A percentile compares a stretch with the other conserved stretches of the same genome.
These are phyloP conservation scores for Mortierella hygrophila DNA, from an alignment of 192 early-diverging fungal species.

Conservation along the genomic window DNA sequence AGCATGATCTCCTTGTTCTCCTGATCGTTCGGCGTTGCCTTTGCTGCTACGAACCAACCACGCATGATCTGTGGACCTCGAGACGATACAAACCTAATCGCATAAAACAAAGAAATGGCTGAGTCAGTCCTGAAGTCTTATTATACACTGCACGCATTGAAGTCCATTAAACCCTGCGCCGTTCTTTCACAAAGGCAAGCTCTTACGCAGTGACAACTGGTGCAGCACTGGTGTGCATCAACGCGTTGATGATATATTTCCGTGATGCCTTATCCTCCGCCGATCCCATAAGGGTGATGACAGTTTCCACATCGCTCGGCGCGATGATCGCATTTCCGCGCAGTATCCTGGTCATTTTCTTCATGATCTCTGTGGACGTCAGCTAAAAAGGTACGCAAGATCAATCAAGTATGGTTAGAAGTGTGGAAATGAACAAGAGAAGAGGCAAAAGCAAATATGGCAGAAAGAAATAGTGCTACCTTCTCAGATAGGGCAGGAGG, in stretches of 20 bases:
- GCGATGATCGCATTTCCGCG: constrained; percentile 23
- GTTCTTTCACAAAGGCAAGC: background rate
- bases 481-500: background rate
- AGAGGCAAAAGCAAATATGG: background rate
- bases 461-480: background rate
- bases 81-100: constrained; percentile 20
- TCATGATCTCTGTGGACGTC: background rate
- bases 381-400: background rate
- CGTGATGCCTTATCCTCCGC: constrained; percentile 10
- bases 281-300: constrained; percentile 16
- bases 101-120: background rate
- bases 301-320: constrained; percentile 5
- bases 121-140: background rate
- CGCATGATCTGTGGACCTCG: constrained; percentile 18
- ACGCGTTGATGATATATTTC: constrained; percentile 28
- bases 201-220: constrained; percentile 20
- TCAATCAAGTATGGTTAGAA: background rate
- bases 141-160: too few species aligned
- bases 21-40: background rate
- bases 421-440: background rate
- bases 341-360: constrained; percentile 4
- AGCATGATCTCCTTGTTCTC: constrained; percentile 20
- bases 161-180: too few species aligned
- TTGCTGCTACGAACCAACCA: constrained; percentile 22
- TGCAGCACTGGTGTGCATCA: constrained; percentile 16